Evolutionary conservation across 2,329 filamentous ascomycete genomes (phyloP).

Genomic region (Parastagonospora nodorum): DNA sequence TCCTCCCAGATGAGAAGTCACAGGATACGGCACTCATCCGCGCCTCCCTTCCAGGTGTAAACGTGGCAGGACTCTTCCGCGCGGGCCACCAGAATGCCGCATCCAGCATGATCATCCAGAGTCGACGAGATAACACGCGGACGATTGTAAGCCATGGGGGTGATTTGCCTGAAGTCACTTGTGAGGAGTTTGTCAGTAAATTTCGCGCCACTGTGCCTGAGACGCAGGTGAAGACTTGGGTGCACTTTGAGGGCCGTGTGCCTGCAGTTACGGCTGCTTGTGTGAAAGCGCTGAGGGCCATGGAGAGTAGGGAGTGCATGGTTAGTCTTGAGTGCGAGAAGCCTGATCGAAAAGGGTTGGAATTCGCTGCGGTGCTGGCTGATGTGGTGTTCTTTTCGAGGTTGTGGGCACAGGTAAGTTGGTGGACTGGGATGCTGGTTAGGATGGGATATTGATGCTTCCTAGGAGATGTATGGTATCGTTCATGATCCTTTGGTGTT

Average conservation of each 20-base stretch:
- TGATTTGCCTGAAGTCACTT: conserved; percentile 69
- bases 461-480: conserved; percentile 36
- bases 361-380: conserved; percentile 64
- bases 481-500: conserved; percentile 11
- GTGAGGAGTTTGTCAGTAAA: conserved; percentile 61
- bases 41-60: conserved; percentile 58
- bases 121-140: conserved; percentile 62
- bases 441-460: conserved; percentile 35
- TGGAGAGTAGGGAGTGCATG: conserved; percentile 48
- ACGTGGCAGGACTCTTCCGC: conserved; percentile 63
- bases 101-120: conserved; percentile 72
- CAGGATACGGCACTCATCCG: conserved; percentile 58
- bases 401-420: conserved; percentile 68
- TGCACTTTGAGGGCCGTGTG: conserved; percentile 76
- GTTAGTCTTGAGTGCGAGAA: conserved; percentile 78
- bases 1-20: conserved; percentile 61
- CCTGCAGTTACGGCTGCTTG: conserved; percentile 65
- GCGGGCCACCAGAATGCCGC: conserved; percentile 61
- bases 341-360: conserved; percentile 64
- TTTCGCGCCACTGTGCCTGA: conserved; percentile 19
- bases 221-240: conserved; percentile 55
- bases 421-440: neutral
- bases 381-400: conserved; percentile 77
- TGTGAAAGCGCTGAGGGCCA: conserved; percentile 59
- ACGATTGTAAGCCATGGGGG: conserved; percentile 72